phyloP scores from a whole-genome alignment of 2,329 filamentous ascomycete genomes.

The Cordyceps javanica region DNA sequence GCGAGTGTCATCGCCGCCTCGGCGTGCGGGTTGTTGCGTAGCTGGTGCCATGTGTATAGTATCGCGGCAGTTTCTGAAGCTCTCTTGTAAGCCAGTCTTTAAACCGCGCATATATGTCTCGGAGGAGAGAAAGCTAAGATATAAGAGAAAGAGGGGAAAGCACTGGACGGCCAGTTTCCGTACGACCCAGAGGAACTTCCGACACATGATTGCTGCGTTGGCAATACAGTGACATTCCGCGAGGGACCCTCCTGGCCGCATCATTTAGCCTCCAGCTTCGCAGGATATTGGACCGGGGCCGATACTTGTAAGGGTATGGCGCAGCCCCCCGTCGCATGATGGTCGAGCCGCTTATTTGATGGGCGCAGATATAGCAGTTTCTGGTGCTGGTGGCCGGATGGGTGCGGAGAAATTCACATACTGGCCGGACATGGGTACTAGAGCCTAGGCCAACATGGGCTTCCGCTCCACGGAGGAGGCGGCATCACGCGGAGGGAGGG shows the following conservation, averaged over 20 bases:
- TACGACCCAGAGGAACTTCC: neutral
- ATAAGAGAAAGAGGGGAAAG: neutral
- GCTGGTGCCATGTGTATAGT: neutral
- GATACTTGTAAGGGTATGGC: neutral
- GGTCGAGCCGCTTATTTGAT: neutral
- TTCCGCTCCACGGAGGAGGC: neutral
- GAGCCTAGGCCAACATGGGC: neutral
- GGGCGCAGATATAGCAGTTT: neutral
- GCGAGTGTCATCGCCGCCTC: neutral
- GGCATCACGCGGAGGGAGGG: no score
- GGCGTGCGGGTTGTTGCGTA: neutral
- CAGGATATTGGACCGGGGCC: neutral
- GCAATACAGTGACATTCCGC: neutral
- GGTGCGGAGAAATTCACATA: neutral
- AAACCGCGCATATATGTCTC: neutral
- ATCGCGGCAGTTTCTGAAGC: neutral
- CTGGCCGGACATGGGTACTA: neutral
- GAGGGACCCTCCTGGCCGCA: conserved; percentile 1
- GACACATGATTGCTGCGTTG: conserved; percentile 1
- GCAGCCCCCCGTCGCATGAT: neutral
- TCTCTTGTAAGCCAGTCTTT: neutral
- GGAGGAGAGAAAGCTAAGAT: neutral
- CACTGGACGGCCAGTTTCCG: neutral
- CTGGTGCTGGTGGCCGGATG: neutral
- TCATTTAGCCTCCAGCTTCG: neutral